Base-by-base conservation (phyloP, 805 yeast genomes). In the Metschnikowia noctiluminum region DNA sequence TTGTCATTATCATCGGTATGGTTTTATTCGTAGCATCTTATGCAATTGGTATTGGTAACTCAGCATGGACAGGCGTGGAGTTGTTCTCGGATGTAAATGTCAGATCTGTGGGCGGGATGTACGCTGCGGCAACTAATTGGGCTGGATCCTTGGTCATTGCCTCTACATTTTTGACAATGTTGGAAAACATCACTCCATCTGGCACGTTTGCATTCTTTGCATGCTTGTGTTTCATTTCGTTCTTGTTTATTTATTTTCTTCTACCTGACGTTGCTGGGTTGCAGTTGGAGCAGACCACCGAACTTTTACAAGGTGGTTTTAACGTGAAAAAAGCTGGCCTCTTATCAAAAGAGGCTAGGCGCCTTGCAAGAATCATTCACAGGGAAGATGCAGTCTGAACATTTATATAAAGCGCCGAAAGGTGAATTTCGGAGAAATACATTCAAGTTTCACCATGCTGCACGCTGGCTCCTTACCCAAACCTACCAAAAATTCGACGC, bases 21-120 rank as follows among this genome's bases (percentile, higher is more conserved):
- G 89, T 92, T 54, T 65, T 82, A 37, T 94, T 76, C 63, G 97
- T 91, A 40, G 97, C 96, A 2, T 82, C 85, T 46, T 92, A 91
- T 65, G 96, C 97, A 42, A 74, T 89, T 56, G 98, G 98, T 57
- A 88, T 91, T 57, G 99, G 99, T 70, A 91, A 92, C 66, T 94
- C 89, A 47, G 97, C 98, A 48, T 92, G 99, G 99, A 96, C 92
- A 64, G 97, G 94, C 64, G 86, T 92, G 49, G 99, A 92, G 69
- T 73, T 92, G 62, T 90, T 94, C 72, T 94, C 97, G 34, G 96
- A 91, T 76, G 76, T 73, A 27, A 80, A 83, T 53, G 97, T 92
- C 32, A 82, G 99, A 65, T 96, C 96, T 50, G 77, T 89, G 41
- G 98, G 98, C 52, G 84, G 90, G 9, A 88, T 96, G 50, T 85